Conservation (phyloP, 2,329 filamentous ascomycete species). For the Helotiales sp. region DNA sequence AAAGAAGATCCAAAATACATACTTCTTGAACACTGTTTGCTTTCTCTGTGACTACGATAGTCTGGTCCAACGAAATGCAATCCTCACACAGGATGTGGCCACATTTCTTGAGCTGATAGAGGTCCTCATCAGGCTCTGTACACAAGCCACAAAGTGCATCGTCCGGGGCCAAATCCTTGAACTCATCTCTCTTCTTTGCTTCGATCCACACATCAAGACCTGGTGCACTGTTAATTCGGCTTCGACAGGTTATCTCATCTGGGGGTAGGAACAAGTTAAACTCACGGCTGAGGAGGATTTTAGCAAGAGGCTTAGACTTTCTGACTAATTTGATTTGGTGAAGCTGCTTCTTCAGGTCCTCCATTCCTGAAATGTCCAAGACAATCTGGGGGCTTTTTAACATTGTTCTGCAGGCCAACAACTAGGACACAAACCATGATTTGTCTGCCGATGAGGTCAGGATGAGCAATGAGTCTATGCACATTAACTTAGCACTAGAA, state of each 20-base stretch:
- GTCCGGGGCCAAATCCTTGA: not conserved
- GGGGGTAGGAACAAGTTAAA: not conserved
- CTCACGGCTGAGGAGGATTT: not conserved
- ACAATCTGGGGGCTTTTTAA: not conserved
- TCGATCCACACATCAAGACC: not conserved
- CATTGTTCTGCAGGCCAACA: no score
- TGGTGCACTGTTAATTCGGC: not conserved
- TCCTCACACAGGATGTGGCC: not conserved
- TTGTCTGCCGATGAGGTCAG: constrained; percentile 9
- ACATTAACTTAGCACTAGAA: not conserved
- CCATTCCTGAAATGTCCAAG: not conserved
- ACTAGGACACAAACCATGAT: not conserved
- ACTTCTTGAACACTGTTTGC: not conserved
- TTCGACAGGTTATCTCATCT: not conserved
- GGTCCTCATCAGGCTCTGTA: not conserved
- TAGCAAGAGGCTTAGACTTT: not conserved
- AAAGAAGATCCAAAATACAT: not conserved
- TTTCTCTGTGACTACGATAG: not conserved
- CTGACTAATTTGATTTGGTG: not conserved
- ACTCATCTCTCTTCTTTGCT: not conserved
- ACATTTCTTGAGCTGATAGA: not conserved
- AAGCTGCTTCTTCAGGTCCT: not conserved
- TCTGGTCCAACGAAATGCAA: not conserved
- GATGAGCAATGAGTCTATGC: constrained; percentile 10
- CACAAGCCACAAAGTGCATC: not conserved